Percentiles rank a stretch among this genome's conserved stretches.
These are phyloP conservation scores for Ceratobasidium theobromae DNA, from an alignment of 1,284 basidiomycete species.

Conservation along the genomic window DNA sequence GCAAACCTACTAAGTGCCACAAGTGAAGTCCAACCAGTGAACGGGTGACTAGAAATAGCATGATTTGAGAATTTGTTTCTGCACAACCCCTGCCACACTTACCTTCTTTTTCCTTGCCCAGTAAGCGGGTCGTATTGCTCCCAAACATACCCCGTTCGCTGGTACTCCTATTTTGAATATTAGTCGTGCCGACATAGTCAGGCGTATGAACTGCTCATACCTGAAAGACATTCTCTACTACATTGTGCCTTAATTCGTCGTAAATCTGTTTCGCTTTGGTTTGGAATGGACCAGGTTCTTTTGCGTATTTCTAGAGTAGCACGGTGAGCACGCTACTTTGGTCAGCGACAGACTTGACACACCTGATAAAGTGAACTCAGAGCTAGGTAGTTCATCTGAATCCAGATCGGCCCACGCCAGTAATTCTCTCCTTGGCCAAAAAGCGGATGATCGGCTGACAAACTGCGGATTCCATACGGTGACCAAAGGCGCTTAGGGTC, in stretches of 20 bases:
- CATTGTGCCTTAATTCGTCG: slow-evolving; percentile 71
- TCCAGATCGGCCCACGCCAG: slow-evolving; percentile 95
- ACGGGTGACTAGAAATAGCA: slow-evolving; percentile 67
- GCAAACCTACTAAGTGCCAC: slow-evolving; percentile 67
- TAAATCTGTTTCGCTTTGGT: slow-evolving; percentile 76
- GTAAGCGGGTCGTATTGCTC: slow-evolving; percentile 89
- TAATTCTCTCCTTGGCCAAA: slow-evolving; percentile 94
- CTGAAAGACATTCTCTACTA: slow-evolving; percentile 85
- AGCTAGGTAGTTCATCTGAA: slow-evolving; percentile 93
- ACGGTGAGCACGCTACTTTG: not conserved
- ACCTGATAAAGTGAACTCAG: slow-evolving; percentile 77
- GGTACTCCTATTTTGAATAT: slow-evolving; percentile 69
- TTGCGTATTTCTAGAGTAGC: slow-evolving; percentile 67
- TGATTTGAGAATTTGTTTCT: slow-evolving; percentile 40
- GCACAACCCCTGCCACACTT: slow-evolving; percentile 40
- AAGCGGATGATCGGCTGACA: slow-evolving; percentile 80
- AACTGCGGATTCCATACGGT: slow-evolving; percentile 80
- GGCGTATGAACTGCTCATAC: slow-evolving; percentile 47
- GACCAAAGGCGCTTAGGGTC: slow-evolving; percentile 90
- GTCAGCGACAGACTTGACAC: slow-evolving; percentile 29
- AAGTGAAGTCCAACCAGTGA: slow-evolving; percentile 91
- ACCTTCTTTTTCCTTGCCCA: slow-evolving; percentile 84
- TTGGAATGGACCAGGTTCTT: slow-evolving; percentile 78
- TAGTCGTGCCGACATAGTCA: not conserved
- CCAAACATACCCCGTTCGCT: slow-evolving; percentile 92